Evolutionary conservation across 495 filamentous ascomycete species (phyloP), one percentile per base, ranked within the genome.

Genomic region (Bacidia gigantensis): DNA sequence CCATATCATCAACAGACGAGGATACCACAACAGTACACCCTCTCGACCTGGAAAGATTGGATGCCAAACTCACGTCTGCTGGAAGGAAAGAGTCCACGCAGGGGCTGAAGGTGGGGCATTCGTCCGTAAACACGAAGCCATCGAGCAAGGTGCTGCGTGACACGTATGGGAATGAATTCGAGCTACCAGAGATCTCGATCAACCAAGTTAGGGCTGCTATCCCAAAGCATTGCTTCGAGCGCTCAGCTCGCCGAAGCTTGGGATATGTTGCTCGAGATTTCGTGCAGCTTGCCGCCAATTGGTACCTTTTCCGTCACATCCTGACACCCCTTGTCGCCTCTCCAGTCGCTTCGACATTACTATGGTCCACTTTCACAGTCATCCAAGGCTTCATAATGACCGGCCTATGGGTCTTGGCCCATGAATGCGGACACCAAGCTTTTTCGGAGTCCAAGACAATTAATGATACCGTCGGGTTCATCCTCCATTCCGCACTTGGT

Each of bases 391-490:
- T 82, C 29, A 70, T 82, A 59, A 81, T 70, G 50, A 84, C 81
- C 45, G 81, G 81, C 53, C 57, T 84, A 21, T 84, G 81, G 81
- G 81, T 84, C n/a, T 54, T 84, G 54, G 81, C 81, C 26, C 81
- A 84, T 68, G 81, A 84, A 69, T 84, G 81, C 56, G 81, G 81
- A 53, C 81, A 84, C 67, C 80, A 84, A 69, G 81, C 86, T 46
- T 92, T 94, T 73, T 90, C 87, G 21, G 70, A 82, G 5, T 89
- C 81, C 58, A 84, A 82, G 69, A 70, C 74, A 0, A 64, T 94
- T 64, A 92, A 92, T 69, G 86, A 92, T 67, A 78, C 82, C n/a
- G 80, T 87, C 51, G 87, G 87, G 56, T 90, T 84, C 80, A 63
- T 88, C 64, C 77, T 86, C 56, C 87, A 94, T 68, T 90, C 86